These are phyloP conservation scores for Moesziomyces antarcticus DNA, from an alignment of 1,284 basidiomycete species.

Conservation along the genomic window DNA sequence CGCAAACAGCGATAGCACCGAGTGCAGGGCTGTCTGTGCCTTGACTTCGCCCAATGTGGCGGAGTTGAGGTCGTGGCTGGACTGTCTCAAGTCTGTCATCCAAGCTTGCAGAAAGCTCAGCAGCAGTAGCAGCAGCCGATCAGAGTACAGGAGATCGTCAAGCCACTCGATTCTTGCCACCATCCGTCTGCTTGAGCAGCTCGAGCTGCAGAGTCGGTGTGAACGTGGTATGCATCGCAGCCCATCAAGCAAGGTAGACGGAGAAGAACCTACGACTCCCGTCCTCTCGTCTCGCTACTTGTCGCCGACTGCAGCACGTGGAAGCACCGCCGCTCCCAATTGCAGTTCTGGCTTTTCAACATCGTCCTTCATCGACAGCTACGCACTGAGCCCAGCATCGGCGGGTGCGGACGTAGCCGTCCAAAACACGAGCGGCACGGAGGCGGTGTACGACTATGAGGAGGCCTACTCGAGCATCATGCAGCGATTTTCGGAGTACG, in stretches of 20 bases:
- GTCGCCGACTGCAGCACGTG: background rate
- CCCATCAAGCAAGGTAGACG: background rate
- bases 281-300: conserved; percentile 5
- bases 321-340: background rate
- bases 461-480: conserved; percentile 30
- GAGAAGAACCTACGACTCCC: conserved; percentile 9
- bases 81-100: conserved; percentile 10
- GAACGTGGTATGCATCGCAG: background rate
- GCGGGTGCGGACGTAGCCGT: background rate
- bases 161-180: conserved; percentile 12
- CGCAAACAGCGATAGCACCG: background rate
- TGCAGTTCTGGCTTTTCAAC: conserved; percentile 11
- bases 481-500: conserved; percentile 13
- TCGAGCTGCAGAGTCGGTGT: conserved; percentile 3
- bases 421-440: background rate
- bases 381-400: conserved; percentile 6
- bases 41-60: conserved; percentile 22
- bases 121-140: background rate
- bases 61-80: conserved; percentile 21
- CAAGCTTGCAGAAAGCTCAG: background rate
- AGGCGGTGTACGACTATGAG: conserved; percentile 16
- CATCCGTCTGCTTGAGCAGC: conserved; percentile 13
- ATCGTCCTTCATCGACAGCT: conserved; percentile 24
- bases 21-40: conserved; percentile 1
- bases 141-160: conserved; percentile 1